A percentile compares a stretch with the other conserved stretches of the same genome.
Evolutionary conservation across 202 grass and related monocot species (phyloP).

Genomic region (Setaria italica): DNA sequence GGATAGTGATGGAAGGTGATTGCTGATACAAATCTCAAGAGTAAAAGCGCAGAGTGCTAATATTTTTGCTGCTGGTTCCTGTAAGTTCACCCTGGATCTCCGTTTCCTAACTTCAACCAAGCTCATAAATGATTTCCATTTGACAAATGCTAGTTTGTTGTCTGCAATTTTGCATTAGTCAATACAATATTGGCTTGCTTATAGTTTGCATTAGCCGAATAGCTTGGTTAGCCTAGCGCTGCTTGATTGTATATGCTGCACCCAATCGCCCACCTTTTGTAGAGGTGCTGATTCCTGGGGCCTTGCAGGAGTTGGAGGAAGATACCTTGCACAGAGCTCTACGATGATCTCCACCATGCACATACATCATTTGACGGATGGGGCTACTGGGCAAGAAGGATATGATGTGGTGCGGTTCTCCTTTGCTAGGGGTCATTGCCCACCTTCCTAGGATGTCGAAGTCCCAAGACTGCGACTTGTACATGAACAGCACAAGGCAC

Average conservation of each 20-base stretch:
- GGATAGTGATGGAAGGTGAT: conserved; percentile 46
- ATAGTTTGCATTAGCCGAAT: no score
- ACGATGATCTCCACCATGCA: no score
- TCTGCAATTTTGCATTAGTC: background rate
- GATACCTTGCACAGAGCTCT: conserved; percentile 39
- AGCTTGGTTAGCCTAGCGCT: no score
- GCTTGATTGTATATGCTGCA: no score
- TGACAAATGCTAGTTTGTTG: background rate
- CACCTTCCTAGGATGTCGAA: conserved; percentile 49
- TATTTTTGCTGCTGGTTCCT: conserved; percentile 33
- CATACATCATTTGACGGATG: no score
- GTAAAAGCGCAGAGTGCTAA: conserved; percentile 35
- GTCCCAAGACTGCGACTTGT: conserved; percentile 43
- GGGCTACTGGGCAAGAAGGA: conserved; percentile 35
- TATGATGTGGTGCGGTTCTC: conserved; percentile 45
- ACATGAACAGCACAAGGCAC: no score
- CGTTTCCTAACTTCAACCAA: background rate
- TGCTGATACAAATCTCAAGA: conserved; percentile 25
- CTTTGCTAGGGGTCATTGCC: conserved; percentile 46
- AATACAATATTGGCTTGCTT: background rate
- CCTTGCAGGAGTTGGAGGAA: conserved; percentile 56
- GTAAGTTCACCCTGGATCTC: conserved; percentile 30
- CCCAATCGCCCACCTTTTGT: no score
- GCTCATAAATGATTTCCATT: background rate
- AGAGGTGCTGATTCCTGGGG: background rate